A percentile compares a stretch with the other conserved stretches of the same genome.
Evolutionary conservation across 2,329 filamentous ascomycete genomes (phyloP).

Genomic region (Bipolaris victoriae): DNA sequence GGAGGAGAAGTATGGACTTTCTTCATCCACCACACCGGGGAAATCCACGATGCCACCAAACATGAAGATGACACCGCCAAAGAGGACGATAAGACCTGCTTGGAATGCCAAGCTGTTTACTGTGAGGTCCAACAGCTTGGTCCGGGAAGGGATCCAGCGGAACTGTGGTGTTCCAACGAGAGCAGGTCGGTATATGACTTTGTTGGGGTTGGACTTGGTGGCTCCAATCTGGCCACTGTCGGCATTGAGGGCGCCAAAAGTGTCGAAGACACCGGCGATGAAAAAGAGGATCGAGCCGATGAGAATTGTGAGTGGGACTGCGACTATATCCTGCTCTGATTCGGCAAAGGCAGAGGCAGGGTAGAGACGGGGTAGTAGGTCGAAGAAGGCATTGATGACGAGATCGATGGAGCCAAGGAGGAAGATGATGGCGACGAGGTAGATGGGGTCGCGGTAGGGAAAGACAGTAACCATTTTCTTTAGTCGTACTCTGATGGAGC

Average conservation of each 20-base stretch:
- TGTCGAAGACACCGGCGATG: slow-evolving; percentile 35
- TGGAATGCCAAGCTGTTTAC: slow-evolving; percentile 34
- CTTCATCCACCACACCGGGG: slow-evolving; percentile 30
- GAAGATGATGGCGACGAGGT: slow-evolving; percentile 37
- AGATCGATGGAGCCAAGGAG: slow-evolving; percentile 32
- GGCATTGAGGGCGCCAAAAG: slow-evolving; percentile 32
- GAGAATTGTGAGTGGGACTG: slow-evolving; percentile 31
- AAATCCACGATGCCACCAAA: slow-evolving; percentile 38
- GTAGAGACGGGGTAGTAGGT: slow-evolving; percentile 24
- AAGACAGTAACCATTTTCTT: slow-evolving; percentile 30
- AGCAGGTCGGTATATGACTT: slow-evolving; percentile 31
- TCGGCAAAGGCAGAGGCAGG: slow-evolving; percentile 19
- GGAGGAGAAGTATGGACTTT: slow-evolving; percentile 17
- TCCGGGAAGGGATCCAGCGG: slow-evolving; percentile 29
- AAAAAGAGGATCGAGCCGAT: slow-evolving; percentile 39
- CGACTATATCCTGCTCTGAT: slow-evolving; percentile 23
- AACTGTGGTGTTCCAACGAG: slow-evolving; percentile 33
- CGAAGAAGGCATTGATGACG: slow-evolving; percentile 37
- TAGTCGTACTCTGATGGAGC: slow-evolving; percentile 7
- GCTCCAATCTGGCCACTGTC: slow-evolving; percentile 27
- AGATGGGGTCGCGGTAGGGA: slow-evolving; percentile 38
- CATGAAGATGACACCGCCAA: slow-evolving; percentile 41
- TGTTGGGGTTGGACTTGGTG: slow-evolving; percentile 11
- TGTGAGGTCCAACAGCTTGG: slow-evolving; percentile 27
- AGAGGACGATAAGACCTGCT: slow-evolving; percentile 37